Evolutionary conservation across 257 asterid genomes (phyloP).

Genomic region (Striga asiatica): DNA sequence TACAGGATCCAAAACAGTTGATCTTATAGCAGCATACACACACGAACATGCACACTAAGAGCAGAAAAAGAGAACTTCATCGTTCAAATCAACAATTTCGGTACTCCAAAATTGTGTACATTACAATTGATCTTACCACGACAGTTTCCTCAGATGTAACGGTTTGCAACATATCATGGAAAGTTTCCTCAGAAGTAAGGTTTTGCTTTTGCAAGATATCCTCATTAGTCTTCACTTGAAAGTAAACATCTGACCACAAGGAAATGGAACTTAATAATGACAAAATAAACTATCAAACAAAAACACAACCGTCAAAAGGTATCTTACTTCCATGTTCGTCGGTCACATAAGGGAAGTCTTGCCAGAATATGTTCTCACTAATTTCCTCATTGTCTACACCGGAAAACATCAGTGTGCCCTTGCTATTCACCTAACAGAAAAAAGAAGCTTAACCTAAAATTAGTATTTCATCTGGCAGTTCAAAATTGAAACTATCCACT

Average conservation of each 20-base stretch:
- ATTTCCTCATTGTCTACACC: slow-evolving; percentile 60
- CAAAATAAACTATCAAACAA: not conserved
- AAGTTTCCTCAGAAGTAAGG: slow-evolving; percentile 65
- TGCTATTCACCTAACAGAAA: slow-evolving; percentile 70
- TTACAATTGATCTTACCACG: slow-evolving; percentile 47
- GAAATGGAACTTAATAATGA: slow-evolving; percentile 14
- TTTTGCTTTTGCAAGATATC: slow-evolving; percentile 73
- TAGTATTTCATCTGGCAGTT: not conserved
- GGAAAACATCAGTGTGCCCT: slow-evolving; percentile 82
- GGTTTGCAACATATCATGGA: slow-evolving; percentile 69
- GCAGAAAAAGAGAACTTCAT: not conserved
- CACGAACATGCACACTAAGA: not conserved
- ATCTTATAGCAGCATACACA: slow-evolving; percentile 1
- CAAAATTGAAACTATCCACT: not conserved
- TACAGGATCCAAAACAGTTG: slow-evolving; percentile 7
- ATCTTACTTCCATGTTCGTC: slow-evolving; percentile 94
- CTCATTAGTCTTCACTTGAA: slow-evolving; percentile 92
- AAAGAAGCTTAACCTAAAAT: slow-evolving; percentile 21
- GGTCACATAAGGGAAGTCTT: slow-evolving; percentile 82
- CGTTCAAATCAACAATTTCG: not conserved
- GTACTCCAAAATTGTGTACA: not conserved
- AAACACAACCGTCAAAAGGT: slow-evolving; percentile 13
- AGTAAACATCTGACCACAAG: slow-evolving; percentile 72
- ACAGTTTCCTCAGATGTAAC: slow-evolving; percentile 65
- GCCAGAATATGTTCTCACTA: slow-evolving; percentile 95